Percentiles rank a stretch among this genome's conserved stretches.
These are phyloP conservation scores for Colletotrichum melonis DNA, from an alignment of 2,329 filamentous ascomycete species.

Conservation along the genomic window DNA sequence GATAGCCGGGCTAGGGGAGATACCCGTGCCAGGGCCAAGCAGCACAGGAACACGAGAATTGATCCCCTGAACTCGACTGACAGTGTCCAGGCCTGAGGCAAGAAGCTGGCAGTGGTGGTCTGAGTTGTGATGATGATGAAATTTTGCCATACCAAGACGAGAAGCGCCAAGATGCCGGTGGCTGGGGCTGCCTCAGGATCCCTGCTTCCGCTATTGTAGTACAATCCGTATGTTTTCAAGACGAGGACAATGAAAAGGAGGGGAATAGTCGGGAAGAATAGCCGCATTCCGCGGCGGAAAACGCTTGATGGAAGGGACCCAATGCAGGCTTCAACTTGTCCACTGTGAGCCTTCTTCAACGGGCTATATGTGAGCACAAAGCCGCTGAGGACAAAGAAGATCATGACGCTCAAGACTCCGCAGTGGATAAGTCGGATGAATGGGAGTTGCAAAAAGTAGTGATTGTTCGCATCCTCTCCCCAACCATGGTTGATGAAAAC, in stretches of 20 bases:
- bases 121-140: conserved; percentile 61
- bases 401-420: conserved; percentile 44
- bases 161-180: conserved; percentile 50
- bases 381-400: conserved; percentile 52
- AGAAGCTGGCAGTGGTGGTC: conserved; percentile 59
- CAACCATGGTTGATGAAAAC: conserved; percentile 4
- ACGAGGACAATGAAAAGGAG: conserved; percentile 4
- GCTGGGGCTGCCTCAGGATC: neutral
- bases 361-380: conserved; percentile 48
- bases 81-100: conserved; percentile 72
- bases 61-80: conserved; percentile 70
- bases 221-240: neutral
- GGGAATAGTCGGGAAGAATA: conserved; percentile 32
- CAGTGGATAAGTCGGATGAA: conserved; percentile 44
- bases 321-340: conserved; percentile 25
- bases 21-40: conserved; percentile 61
- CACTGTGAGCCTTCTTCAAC: conserved; percentile 39
- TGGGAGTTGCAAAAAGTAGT: conserved; percentile 37
- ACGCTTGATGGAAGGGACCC: conserved; percentile 29
- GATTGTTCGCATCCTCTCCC: conserved; percentile 12
- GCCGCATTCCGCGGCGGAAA: conserved; percentile 35
- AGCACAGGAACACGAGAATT: conserved; percentile 65
- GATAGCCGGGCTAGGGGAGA: conserved; percentile 54
- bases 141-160: conserved; percentile 61
- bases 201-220: neutral